Evolutionary conservation across 108 stramenopile species (phyloP), one percentile per base, ranked within the genome.

Genomic region (Pseudonitzschia pungens): DNA sequence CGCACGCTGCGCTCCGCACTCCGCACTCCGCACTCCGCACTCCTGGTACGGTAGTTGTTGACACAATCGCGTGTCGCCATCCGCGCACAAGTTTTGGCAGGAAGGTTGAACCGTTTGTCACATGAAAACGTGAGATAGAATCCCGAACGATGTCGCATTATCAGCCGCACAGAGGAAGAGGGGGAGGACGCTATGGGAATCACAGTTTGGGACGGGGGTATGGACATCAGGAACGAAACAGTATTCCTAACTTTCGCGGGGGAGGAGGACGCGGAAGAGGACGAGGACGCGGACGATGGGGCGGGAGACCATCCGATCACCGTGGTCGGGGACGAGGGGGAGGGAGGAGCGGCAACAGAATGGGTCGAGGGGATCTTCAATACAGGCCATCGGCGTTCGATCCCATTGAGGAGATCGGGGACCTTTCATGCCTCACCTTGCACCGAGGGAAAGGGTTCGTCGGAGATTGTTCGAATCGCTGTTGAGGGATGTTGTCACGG

Each of bases 401-500:
- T 44, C 54, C 28, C 29, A 70, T 82, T 67, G 76, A 77, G 73
- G 71, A 59, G 52, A 45, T 71, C 36, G 81, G 81, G 14, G 54
- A 73, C 0, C 32, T 81, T 2, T 76, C 75, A 0, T 65, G 77
- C 15, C n/a, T 82, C 80, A 2, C 68, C 45, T 20, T 48, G 45
- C 14, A 10, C 1, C 54, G 26, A 24, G 10, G 54, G 54, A 55
- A 24, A 41, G 14, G 18, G 45, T 12, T 48, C 45, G 45, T 48
- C 45, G 45, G 2, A 2, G 3, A 28, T 48, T 10, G 56, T 94
- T 10, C 78, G 75, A 40, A 89, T 99, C 57, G 97, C 96, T 7
- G 92, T 99, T 42, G 96, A 99, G 75, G 99, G 99, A 52, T 99
- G 99, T 82, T 93, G 95, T 70, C 99, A 99, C 78, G 99, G 99